These are phyloP conservation scores for Aspergillus eucalypticola DNA, from an alignment of 2,329 filamentous ascomycete genomes.

Conservation along the genomic window DNA sequence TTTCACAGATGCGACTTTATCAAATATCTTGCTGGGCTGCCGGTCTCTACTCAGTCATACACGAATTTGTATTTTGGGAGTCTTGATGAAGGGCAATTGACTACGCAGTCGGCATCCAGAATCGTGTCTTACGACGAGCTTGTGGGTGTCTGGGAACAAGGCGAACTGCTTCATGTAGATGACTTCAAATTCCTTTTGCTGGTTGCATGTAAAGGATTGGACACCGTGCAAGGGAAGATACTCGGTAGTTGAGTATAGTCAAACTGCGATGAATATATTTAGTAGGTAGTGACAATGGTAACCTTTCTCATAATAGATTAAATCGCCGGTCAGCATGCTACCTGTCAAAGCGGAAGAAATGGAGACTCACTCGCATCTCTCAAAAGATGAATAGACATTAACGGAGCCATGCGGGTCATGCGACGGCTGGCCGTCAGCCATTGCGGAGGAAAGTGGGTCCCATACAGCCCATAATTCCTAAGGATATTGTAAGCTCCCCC, in stretches of 20 bases:
- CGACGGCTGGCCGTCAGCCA: not conserved
- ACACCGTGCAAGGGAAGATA: not conserved
- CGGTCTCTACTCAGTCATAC: not conserved
- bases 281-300: too few relatives aligned
- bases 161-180: not conserved
- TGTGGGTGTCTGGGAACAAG: constrained; percentile 6
- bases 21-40: constrained; percentile 3
- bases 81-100: not conserved
- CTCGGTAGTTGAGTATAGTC: not conserved
- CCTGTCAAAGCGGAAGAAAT: not conserved
- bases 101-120: not conserved
- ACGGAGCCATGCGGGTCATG: not conserved
- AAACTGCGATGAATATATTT: too few relatives aligned
- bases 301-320: too few relatives aligned
- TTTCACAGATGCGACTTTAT: constrained; percentile 7
- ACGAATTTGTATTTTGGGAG: not conserved
- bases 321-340: not conserved
- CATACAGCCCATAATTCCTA: not conserved
- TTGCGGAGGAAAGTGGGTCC: not conserved
- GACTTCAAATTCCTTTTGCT: constrained; percentile 1
- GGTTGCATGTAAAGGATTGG: constrained; percentile 5
- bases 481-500: not conserved
- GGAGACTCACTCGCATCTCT: not conserved
- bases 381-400: not conserved
- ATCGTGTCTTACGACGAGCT: constrained; percentile 6